Evolutionary conservation across 1,284 basidiomycete genomes (phyloP), one percentile per base, ranked within the genome.

Genomic region (Cystobasidium slooffiae): DNA sequence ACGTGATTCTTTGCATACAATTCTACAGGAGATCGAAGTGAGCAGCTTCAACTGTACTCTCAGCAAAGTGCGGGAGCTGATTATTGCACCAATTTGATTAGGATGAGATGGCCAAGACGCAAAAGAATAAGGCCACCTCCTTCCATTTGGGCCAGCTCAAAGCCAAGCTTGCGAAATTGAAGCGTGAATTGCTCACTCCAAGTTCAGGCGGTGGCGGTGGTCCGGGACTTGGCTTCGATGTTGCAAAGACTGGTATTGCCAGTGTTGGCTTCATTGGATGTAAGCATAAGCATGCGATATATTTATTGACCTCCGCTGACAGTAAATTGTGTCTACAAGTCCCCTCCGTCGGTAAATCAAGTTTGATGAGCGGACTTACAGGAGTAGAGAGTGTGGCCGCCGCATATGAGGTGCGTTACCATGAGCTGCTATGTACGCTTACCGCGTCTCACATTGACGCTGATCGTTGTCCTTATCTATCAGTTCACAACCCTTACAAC

Each of bases 321-420:
- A 91, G 91, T 43, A 92, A 90, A 43, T 67, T n/a, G 46, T 14
- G 12, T 78, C 79, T 24, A 79, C 81, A 5, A 31, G 84, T 84
- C 75, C 84, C 84, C 0, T 83, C 82, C 6, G 84, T 84, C 10
- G 84, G 84, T 22, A 85, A 99, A 89, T 97, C 94, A 31, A 97
- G 94, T 1, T 85, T 97, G 65, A 99, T 99, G 96, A 95, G 94
- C 56, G 97, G 96, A 81, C 86, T 99, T 75, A 99, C 96, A 61
- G 97, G 97, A 69, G 99, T 96, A 24, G 92, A 95, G 80, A 98
- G 95, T 51, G 94, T 97, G 83, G 90, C 91, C n/a, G 97, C 97
- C 7, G 95, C 92, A 77, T 99, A 99, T 81, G 96, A 73, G 39
- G 9, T 76, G 81, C 46, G 76, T 58, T 68, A 64, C 9, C 41